Evolutionary conservation across 805 yeast genomes (phyloP).

Genomic region (Saccharomycopsis fodiens): DNA sequence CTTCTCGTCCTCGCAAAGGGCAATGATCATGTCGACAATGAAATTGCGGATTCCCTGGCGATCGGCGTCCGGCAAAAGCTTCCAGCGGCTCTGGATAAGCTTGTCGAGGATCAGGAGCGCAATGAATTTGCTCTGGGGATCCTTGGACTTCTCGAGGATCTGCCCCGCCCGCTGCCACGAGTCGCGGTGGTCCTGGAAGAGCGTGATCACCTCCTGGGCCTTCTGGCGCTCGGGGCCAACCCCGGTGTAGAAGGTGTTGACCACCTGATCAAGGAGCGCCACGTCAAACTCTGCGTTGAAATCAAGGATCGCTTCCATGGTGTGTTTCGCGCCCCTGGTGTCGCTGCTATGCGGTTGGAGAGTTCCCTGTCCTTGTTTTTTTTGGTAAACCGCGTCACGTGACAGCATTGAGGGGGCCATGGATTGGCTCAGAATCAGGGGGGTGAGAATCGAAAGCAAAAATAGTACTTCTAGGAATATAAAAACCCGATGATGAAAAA

Average conservation of each 20-base stretch:
- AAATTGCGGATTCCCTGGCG: conserved; percentile 90
- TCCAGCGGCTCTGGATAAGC: conserved; percentile 89
- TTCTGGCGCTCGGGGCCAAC: conserved; percentile 55
- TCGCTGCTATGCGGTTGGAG: not conserved
- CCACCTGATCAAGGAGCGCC: conserved; percentile 71
- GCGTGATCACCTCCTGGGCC: conserved; percentile 65
- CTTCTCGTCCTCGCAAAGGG: conserved; percentile 78
- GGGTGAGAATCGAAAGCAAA: too few species aligned
- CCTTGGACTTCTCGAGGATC: conserved; percentile 68
- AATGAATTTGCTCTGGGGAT: conserved; percentile 86
- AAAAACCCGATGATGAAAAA: too few species aligned
- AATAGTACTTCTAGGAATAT: too few species aligned
- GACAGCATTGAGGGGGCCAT: too few species aligned
- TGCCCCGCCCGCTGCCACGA: conserved; percentile 94
- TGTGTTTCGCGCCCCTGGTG: conserved; percentile 1
- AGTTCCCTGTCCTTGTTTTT: not conserved
- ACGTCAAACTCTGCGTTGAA: conserved; percentile 81
- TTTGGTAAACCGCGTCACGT: too few species aligned
- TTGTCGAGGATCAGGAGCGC: conserved; percentile 87
- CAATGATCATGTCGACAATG: conserved; percentile 86
- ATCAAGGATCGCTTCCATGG: conserved; percentile 84
- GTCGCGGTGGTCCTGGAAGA: conserved; percentile 89
- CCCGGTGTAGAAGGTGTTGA: conserved; percentile 75
- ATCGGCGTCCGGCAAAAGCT: conserved; percentile 80
- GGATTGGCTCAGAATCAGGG: too few species aligned